Percentiles rank a stretch among this genome's conserved stretches.
phyloP scores from a whole-genome alignment of 805 yeast species.

The Diddensiella santjacobensis region DNA sequence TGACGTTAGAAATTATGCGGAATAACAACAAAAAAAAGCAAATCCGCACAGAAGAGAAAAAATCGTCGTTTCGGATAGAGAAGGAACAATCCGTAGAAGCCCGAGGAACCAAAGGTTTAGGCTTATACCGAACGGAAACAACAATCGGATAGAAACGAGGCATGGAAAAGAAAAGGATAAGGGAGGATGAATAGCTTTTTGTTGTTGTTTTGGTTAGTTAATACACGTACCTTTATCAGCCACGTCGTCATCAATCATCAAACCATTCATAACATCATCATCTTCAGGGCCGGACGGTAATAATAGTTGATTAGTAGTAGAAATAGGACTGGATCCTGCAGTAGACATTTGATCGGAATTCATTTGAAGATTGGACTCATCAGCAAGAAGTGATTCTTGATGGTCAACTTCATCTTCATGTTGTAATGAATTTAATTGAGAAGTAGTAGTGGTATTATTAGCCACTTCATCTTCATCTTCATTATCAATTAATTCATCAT shows the following conservation, averaged over 20 bases:
- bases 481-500: neutral
- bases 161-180: neutral
- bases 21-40: neutral
- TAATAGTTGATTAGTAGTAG: neutral
- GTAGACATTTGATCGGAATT: constrained; percentile 1
- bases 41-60: neutral
- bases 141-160: neutral
- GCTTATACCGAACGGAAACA: neutral
- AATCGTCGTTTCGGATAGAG: no score
- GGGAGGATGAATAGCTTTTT: neutral
- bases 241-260: neutral
- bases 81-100: no score
- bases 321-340: neutral
- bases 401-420: no score
- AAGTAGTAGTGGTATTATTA: neutral
- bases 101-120: neutral
- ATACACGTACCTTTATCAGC: neutral
- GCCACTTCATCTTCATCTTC: neutral
- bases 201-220: neutral
- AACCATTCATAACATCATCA: neutral
- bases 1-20: constrained; percentile 1
- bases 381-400: neutral
- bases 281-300: neutral
- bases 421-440: no score
- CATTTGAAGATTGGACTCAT: neutral